Evolutionary conservation across 129 eudicot species (phyloP).

Genomic region (Cynara cardunculus): DNA sequence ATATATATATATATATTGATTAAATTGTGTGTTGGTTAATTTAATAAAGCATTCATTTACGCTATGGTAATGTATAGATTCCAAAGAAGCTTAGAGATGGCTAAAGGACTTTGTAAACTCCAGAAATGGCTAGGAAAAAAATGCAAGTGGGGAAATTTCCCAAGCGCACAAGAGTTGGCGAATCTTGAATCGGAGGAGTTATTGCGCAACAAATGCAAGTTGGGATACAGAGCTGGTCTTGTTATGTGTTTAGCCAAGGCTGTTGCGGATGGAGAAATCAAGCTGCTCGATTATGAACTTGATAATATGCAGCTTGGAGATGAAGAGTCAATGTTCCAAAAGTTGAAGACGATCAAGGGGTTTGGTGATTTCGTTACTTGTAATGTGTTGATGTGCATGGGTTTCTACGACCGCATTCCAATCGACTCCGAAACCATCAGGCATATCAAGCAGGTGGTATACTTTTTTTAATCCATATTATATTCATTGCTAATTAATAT

Average conservation of each 20-base stretch:
- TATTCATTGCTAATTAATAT: too few species aligned
- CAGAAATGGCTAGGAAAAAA: neutral
- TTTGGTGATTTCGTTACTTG: conserved; percentile 28
- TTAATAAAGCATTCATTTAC: too few species aligned
- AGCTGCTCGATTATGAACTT: neutral
- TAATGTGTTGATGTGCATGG: conserved; percentile 41
- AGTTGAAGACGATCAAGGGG: conserved; percentile 18
- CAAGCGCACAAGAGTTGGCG: conserved; percentile 30
- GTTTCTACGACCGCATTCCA: conserved; percentile 36
- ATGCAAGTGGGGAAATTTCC: conserved; percentile 29
- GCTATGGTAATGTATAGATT: too few species aligned
- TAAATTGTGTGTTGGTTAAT: too few species aligned
- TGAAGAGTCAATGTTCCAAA: neutral
- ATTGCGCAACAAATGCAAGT: neutral
- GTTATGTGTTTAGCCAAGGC: conserved; percentile 11
- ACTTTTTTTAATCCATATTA: too few species aligned
- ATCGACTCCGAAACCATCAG: conserved; percentile 40
- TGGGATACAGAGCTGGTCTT: conserved; percentile 23
- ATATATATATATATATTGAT: too few species aligned
- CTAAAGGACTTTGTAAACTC: too few species aligned
- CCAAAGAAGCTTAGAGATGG: too few species aligned
- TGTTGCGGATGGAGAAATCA: conserved; percentile 14
- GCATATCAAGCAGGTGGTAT: conserved; percentile 20
- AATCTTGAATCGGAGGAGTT: neutral
- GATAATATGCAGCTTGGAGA: neutral